Evolutionary conservation across 805 yeast species (phyloP).

Genomic region (Komagataella populi): DNA sequence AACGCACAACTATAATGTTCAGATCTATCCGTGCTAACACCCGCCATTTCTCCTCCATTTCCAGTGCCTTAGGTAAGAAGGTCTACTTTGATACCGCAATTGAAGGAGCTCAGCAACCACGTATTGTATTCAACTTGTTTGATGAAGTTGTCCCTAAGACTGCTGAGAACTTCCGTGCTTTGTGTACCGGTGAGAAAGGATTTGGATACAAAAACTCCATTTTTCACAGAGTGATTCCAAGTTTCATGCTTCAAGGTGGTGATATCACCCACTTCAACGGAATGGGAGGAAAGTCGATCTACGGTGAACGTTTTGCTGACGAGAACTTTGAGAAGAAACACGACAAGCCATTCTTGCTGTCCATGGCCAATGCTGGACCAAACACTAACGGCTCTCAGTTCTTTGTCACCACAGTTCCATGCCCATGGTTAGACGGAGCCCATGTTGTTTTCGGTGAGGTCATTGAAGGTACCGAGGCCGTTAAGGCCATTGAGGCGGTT

Average conservation of each 20-base stretch:
- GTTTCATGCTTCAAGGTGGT: conserved; percentile 95
- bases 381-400: conserved; percentile 89
- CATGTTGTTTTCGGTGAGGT: conserved; percentile 76
- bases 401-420: conserved; percentile 70
- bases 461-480: conserved; percentile 37
- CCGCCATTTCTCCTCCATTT: conserved; percentile 38
- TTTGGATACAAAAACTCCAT: conserved; percentile 74
- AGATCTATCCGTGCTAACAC: conserved; percentile 13
- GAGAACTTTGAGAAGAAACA: conserved; percentile 65
- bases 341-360: conserved; percentile 67
- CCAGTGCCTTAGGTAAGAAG: conserved; percentile 33
- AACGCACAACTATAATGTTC: conserved; percentile 7
- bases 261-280: conserved; percentile 82
- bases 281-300: conserved; percentile 84
- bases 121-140: conserved; percentile 73
- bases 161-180: conserved; percentile 68
- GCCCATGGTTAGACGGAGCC: conserved; percentile 70
- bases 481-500: conserved; percentile 16
- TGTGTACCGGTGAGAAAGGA: conserved; percentile 90
- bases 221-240: conserved; percentile 96
- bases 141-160: conserved; percentile 82
- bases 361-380: conserved; percentile 92
- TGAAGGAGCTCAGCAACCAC: conserved; percentile 33
- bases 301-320: conserved; percentile 47
- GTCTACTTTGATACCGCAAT: conserved; percentile 45